Conservation (phyloP, 495 filamentous ascomycete genomes). For the Astrothelium macrocarpum region DNA sequence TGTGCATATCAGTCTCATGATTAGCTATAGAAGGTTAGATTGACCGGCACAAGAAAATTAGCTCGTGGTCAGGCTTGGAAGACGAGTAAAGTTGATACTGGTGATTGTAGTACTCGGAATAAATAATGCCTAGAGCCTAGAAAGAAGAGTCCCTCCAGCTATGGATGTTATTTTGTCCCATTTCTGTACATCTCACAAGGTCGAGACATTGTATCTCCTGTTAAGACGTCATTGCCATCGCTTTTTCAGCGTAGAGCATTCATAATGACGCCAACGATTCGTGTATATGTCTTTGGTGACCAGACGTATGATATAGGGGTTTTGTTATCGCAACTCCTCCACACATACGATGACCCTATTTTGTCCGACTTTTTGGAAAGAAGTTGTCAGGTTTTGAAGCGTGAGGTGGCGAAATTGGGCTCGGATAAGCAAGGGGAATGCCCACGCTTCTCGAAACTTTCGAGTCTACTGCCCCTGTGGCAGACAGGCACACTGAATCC, state of each 20-base stretch:
- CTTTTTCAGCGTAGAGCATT: background rate
- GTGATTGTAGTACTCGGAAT: background rate
- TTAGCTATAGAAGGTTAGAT: background rate
- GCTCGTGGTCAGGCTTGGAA: background rate
- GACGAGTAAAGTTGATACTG: background rate
- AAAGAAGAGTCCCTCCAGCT: background rate
- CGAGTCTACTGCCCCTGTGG: slow-evolving; percentile 1
- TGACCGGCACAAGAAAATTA: background rate
- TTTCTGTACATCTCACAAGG: background rate
- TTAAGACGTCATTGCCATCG: background rate
- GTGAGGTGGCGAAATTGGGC: background rate
- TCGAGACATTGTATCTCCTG: background rate
- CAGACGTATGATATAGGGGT: slow-evolving; percentile 8
- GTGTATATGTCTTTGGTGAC: slow-evolving; percentile 11
- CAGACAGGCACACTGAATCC: slow-evolving; percentile 6
- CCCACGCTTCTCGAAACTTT: slow-evolving; percentile 6
- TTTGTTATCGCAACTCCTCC: background rate
- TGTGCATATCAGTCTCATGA: background rate
- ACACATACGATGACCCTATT: slow-evolving; percentile 4
- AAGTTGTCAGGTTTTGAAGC: slow-evolving; percentile 2
- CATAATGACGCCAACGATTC: slow-evolving; percentile 3
- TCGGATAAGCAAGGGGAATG: background rate
- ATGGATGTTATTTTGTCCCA: background rate
- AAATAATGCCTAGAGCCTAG: background rate
- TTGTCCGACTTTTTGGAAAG: slow-evolving; percentile 7